Evolutionary conservation across 139 green algal genomes (phyloP).

Genomic region (Mychonastes homosphaera): DNA sequence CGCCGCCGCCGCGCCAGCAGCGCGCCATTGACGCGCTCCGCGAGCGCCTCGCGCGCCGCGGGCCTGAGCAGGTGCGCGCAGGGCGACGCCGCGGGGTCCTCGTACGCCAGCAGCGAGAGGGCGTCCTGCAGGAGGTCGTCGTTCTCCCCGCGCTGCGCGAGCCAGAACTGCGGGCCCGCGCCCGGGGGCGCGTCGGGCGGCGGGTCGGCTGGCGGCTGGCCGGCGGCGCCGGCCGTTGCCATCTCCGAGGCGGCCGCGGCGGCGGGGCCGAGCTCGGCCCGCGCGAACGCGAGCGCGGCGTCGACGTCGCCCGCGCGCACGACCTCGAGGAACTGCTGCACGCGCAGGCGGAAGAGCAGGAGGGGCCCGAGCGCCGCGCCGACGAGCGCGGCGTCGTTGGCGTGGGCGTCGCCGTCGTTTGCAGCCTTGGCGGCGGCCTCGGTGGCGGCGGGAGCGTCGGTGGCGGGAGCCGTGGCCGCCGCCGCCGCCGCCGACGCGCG

Average conservation of each 20-base stretch:
- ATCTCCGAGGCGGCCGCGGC: no score
- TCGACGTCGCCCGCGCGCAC: slow-evolving; percentile 32
- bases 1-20: slow-evolving; percentile 25
- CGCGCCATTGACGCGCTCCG: slow-evolving; percentile 40
- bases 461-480: no score
- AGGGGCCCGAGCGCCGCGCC: no score
- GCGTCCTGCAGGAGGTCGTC: slow-evolving; percentile 42
- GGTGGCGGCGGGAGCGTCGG: no score
- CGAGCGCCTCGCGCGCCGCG: slow-evolving; percentile 26
- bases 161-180: not conserved
- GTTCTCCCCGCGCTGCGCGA: slow-evolving; percentile 9
- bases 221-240: no score
- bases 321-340: slow-evolving; percentile 60
- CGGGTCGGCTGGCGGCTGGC: no score
- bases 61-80: slow-evolving; percentile 42
- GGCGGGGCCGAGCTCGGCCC: slow-evolving; percentile 14
- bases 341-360: slow-evolving; percentile 44
- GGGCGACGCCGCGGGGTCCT: slow-evolving; percentile 36
- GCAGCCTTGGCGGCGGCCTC: no score
- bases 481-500: no score
- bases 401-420: no score
- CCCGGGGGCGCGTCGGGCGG: no score
- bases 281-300: slow-evolving; percentile 40
- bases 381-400: no score
- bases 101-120: slow-evolving; percentile 60